phyloP scores from a whole-genome alignment of 306 rosid species.

The Quercus robur region DNA sequence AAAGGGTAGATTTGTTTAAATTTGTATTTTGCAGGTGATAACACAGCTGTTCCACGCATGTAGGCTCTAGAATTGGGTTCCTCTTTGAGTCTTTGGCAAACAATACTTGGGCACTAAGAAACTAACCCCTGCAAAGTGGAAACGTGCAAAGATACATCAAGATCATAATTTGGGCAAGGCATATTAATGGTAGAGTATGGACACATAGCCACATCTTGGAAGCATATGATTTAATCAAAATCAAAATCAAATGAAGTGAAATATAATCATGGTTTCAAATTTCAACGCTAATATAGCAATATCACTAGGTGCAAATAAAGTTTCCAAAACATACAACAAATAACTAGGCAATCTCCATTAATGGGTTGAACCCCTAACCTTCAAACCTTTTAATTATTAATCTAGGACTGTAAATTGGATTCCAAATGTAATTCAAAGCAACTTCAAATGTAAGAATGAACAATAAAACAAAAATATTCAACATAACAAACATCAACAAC shows the following conservation, averaged over 20 bases:
- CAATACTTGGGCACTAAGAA: neutral
- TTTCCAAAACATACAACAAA: too few relatives aligned
- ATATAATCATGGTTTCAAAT: neutral
- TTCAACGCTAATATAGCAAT: neutral
- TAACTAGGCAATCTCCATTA: too few relatives aligned
- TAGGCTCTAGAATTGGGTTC: neutral
- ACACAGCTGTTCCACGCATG: slow-evolving; percentile 37
- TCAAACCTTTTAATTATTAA: too few relatives aligned
- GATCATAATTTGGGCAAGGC: neutral
- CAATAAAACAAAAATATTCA: too few relatives aligned
- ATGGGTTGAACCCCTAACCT: too few relatives aligned
- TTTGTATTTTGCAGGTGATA: slow-evolving; percentile 33
- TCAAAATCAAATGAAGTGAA: neutral
- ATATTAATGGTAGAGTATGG: neutral
- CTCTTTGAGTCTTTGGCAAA: slow-evolving; percentile 7
- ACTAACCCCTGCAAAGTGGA: neutral
- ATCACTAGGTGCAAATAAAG: neutral
- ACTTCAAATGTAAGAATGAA: too few relatives aligned
- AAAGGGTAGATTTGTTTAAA: slow-evolving; percentile 31
- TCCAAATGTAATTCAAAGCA: too few relatives aligned
- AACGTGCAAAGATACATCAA: neutral
- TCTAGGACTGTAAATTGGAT: too few relatives aligned
- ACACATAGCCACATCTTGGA: neutral
- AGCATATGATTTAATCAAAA: neutral
- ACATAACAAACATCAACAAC: too few relatives aligned